Percentiles rank a stretch among this genome's conserved stretches.
phyloP scores from a whole-genome alignment of 768 basidiomycete genomes.

The Psilocybe cubensis region DNA sequence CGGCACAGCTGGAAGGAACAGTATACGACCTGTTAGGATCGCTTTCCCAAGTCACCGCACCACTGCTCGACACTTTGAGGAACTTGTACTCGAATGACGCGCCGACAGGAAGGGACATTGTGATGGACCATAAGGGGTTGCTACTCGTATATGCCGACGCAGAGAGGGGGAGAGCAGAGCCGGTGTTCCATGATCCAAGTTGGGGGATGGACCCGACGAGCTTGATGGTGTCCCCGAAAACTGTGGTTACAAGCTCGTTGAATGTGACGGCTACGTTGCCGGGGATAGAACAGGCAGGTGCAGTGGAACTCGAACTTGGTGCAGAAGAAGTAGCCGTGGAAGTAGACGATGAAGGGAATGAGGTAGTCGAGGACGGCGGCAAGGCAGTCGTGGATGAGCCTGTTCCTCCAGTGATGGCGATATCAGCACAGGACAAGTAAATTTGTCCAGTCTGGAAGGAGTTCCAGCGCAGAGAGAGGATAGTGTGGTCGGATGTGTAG shows the following conservation, averaged over 20 bases:
- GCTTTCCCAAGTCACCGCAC: constrained; percentile 7
- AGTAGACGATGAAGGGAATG: neutral
- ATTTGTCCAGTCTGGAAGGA: constrained; percentile 3
- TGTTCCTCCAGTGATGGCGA: neutral
- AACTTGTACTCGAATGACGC: constrained; percentile 5
- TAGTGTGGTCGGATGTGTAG: constrained; percentile 1
- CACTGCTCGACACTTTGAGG: constrained; percentile 9
- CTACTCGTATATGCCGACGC: constrained; percentile 1
- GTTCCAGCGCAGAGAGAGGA: constrained; percentile 5
- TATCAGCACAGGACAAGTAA: constrained; percentile 1
- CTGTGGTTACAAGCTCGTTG: constrained; percentile 10
- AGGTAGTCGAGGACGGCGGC: neutral
- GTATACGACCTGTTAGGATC: constrained; percentile 8
- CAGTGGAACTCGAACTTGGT: neutral
- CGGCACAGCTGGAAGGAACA: neutral
- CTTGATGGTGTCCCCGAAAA: constrained; percentile 6
- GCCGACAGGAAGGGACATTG: neutral
- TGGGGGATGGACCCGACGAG: constrained; percentile 4
- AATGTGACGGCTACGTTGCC: neutral
- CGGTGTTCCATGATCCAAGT: constrained; percentile 4
- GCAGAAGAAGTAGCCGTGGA: neutral
- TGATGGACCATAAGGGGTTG: constrained; percentile 5
- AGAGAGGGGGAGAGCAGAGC: constrained; percentile 2
- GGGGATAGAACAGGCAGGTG: neutral
- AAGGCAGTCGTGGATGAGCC: neutral